Evolutionary conservation across 1,139 yeast genomes (phyloP).

Genomic region (Hansenula lynferdii): DNA sequence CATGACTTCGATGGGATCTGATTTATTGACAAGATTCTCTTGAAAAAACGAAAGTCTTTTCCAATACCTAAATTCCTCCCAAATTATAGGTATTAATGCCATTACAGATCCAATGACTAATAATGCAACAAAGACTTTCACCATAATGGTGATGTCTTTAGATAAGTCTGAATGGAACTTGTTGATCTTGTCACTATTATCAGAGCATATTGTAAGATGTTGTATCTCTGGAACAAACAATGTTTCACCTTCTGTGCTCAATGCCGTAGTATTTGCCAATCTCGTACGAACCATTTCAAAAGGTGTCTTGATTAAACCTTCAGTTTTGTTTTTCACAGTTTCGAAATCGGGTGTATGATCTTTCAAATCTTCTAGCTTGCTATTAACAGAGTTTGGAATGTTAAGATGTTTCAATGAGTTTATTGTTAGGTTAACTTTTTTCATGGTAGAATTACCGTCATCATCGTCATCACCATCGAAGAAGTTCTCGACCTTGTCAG

Average conservation of each 20-base stretch:
- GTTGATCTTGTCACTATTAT: constrained; percentile 23
- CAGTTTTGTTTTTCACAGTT: constrained; percentile 47
- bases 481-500: constrained; percentile 44
- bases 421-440: constrained; percentile 56
- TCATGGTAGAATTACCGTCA: constrained; percentile 25
- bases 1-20: constrained; percentile 25
- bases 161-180: constrained; percentile 29
- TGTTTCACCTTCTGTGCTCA: constrained; percentile 17
- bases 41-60: constrained; percentile 31
- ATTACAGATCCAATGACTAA: constrained; percentile 35
- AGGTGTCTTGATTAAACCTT: constrained; percentile 41
- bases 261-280: constrained; percentile 26
- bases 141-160: constrained; percentile 27
- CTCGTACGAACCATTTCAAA: constrained; percentile 46
- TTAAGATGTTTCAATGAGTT: constrained; percentile 47
- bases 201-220: constrained; percentile 21
- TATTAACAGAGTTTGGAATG: constrained; percentile 59
- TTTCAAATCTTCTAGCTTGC: constrained; percentile 42
- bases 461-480: constrained; percentile 46
- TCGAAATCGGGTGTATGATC: constrained; percentile 54
- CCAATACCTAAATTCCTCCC: constrained; percentile 48
- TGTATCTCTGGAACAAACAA: constrained; percentile 27
- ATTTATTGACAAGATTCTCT: constrained; percentile 5
- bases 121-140: constrained; percentile 35
- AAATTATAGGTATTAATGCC: constrained; percentile 37